phyloP scores from a whole-genome alignment of 257 asterid genomes.

The Verbascum thapsus region DNA sequence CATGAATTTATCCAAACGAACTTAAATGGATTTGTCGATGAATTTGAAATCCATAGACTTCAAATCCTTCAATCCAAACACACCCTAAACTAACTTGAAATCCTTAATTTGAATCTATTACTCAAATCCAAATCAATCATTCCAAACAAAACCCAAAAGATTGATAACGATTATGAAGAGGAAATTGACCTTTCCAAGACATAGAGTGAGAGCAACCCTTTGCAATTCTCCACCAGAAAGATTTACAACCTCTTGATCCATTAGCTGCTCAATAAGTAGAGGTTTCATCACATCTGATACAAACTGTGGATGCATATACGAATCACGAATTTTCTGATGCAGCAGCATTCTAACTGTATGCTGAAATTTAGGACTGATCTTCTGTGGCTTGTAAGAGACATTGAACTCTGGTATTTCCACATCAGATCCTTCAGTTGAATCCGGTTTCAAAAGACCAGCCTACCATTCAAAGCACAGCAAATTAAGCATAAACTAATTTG shows the following conservation, averaged over 20 bases:
- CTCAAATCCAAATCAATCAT: too few relatives aligned
- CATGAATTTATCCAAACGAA: too few relatives aligned
- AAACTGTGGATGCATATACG: constrained; percentile 92
- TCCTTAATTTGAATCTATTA: too few relatives aligned
- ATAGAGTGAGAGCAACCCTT: constrained; percentile 87
- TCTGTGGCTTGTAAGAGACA: constrained; percentile 98
- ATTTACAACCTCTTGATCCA: constrained; percentile 95
- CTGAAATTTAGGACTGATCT: constrained; percentile 83
- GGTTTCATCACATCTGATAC: constrained; percentile 97
- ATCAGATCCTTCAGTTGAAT: constrained; percentile 68
- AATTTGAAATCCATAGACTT: too few relatives aligned
- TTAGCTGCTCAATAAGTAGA: constrained; percentile 92
- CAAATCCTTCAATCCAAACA: too few relatives aligned
- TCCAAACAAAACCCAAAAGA: too few relatives aligned
- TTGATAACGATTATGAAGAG: constrained; percentile 1
- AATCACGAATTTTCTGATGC: constrained; percentile 83
- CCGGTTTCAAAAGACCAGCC: constrained; percentile 98
- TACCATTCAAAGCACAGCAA: constrained; percentile 30
- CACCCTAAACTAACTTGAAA: too few relatives aligned
- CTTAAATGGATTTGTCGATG: too few relatives aligned
- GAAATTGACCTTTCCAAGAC: constrained; percentile 88
- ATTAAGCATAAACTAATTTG: constrained; percentile 17
- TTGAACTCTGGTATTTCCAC: constrained; percentile 91
- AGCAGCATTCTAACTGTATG: constrained; percentile 71
- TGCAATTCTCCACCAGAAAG: constrained; percentile 99